Evolutionary conservation across 495 filamentous ascomycete genomes (phyloP).

Genomic region (Cenococcum geophilum): DNA sequence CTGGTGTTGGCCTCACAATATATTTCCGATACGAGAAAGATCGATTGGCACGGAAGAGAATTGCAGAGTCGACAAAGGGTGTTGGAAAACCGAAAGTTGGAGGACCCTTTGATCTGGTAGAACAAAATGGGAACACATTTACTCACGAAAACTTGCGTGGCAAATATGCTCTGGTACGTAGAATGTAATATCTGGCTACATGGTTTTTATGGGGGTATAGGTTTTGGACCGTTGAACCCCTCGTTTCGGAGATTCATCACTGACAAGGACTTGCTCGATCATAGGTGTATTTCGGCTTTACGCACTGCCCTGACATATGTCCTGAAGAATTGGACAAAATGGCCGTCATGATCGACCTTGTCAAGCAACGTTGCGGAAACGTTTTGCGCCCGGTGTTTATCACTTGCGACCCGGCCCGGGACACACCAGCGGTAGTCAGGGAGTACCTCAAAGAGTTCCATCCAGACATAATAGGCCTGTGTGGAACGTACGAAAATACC

Average conservation of each 20-base stretch:
- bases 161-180: conserved; percentile 62
- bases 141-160: conserved; percentile 76
- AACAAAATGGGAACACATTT: conserved; percentile 71
- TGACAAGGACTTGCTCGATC: not conserved
- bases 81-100: conserved; percentile 90
- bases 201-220: no score
- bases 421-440: conserved; percentile 77
- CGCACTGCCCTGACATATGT: conserved; percentile 97
- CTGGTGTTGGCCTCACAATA: conserved; percentile 67
- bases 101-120: conserved; percentile 72
- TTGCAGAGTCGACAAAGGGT: conserved; percentile 88
- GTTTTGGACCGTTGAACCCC: no score
- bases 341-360: conserved; percentile 84
- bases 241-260: not conserved
- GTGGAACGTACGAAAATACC: conserved; percentile 86
- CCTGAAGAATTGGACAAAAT: conserved; percentile 99
- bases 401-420: conserved; percentile 88
- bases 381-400: conserved; percentile 76
- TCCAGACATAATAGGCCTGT: conserved; percentile 77
- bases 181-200: no score
- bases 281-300: conserved; percentile 95
- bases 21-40: conserved; percentile 91
- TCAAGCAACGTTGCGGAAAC: conserved; percentile 49
- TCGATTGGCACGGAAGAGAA: conserved; percentile 74
- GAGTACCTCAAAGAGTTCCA: conserved; percentile 90